Base-by-base conservation (phyloP, 371 early-diverging fungal genomes). In the Mortierella sp. region DNA sequence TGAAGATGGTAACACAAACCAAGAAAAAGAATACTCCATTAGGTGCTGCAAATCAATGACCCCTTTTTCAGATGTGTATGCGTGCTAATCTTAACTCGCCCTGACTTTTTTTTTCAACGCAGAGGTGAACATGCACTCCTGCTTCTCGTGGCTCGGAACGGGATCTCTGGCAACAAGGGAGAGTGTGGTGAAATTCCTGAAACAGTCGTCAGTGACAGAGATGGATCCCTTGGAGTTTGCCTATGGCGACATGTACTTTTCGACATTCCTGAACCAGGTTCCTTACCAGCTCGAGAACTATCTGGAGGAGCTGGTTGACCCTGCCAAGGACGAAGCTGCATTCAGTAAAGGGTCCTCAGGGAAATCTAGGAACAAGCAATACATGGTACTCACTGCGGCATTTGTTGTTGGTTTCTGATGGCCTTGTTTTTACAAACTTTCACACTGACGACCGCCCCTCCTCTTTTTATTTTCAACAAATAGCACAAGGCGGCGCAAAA, bases 191-290 rank as follows among this genome's bases (percentile, higher is more conserved):
- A 86, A 84, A 43, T 93, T 93, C 72, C 73, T 92, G 55, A 81
- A 90, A 61, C 85, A 89, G 74, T 72, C 89, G 8, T 81, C 88
- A 16, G 72, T 87, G 21, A 87, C 90, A 13, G 91, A 91, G 37
- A 84, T 91, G 78, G 88, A 88, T 50, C 88, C 91, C 5, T 80
- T 90, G 16, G 91, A 91, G 48, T 88, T 90, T 71, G 88, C 81
- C 5, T 91, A 88, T 73, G 90, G 90, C n/a, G 93, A 93, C 59
- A 89, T 91, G 86, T 93, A 93, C 77, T 93, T 92, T 79, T 88
- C 87, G 2, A 87, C 89, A 21, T 92, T 83, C 72, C 88, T 90
- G 87, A 93, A 93, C 69, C 92, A 93, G 70, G 89, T 89, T 1
- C 93, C 92, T 0, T 92, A 92, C 73, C 90, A 90, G 40, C 78